A percentile compares a stretch with the other conserved stretches of the same genome.
phyloP scores from a whole-genome alignment of 1,139 yeast genomes.

The Taphrina confusa region DNA sequence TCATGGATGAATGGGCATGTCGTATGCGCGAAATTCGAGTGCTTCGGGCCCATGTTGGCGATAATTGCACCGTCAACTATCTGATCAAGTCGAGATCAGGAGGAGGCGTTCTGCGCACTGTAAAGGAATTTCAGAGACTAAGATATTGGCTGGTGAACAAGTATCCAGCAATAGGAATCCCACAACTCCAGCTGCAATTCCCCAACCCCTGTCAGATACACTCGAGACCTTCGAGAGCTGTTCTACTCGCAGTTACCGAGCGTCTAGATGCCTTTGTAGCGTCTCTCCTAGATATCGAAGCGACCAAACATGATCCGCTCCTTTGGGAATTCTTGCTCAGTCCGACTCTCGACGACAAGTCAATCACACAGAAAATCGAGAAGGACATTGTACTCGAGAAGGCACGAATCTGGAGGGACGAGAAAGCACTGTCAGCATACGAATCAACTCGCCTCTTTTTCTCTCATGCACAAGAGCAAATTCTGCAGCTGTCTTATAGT shows the following conservation, averaged over 20 bases:
- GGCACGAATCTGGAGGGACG: conserved; percentile 16
- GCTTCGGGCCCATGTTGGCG: conserved; percentile 29
- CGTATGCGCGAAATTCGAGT: conserved; percentile 23
- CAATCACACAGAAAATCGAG: conserved; percentile 12
- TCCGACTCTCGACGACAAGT: conserved; percentile 43
- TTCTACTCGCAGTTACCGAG: conserved; percentile 55
- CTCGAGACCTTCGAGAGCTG: conserved; percentile 46
- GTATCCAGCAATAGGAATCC: conserved; percentile 43
- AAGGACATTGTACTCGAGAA: not conserved
- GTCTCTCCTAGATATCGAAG: conserved; percentile 48
- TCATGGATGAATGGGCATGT: conserved; percentile 49
- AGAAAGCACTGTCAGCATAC: conserved; percentile 3
- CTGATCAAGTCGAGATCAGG: conserved; percentile 23
- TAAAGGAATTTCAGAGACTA: conserved; percentile 51
- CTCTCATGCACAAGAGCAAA: conserved; percentile 26
- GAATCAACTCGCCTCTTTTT: conserved; percentile 21
- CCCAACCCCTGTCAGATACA: conserved; percentile 46
- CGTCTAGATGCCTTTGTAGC: conserved; percentile 54
- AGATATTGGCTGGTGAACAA: conserved; percentile 46
- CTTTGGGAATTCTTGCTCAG: conserved; percentile 53
- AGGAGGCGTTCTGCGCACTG: conserved; percentile 25
- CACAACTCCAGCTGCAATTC: conserved; percentile 40
- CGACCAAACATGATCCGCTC: conserved; percentile 47
- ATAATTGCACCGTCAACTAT: conserved; percentile 31
- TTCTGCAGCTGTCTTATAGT: conserved; percentile 24